Base-by-base conservation (phyloP, 768 basidiomycete genomes). In the Naematelia aurantialba region DNA sequence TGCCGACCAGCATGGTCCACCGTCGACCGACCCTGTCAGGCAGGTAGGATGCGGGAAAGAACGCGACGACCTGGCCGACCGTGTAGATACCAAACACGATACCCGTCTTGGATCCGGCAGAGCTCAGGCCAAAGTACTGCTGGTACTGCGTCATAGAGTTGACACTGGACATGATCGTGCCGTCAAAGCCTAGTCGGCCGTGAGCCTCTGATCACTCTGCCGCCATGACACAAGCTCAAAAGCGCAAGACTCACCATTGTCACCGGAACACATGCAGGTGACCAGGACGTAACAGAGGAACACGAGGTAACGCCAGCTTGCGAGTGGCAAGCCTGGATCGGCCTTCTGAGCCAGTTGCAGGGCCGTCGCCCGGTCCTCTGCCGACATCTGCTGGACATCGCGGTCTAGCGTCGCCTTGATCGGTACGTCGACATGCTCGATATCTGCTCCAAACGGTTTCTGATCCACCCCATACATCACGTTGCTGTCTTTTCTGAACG, bases 161-260 rank as follows among this genome's bases (percentile, higher is more conserved):
- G 68, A 83, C 80, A 48, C 81, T 80, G 24, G 80, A 79, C 82
- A 83, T 83, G 57, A 83, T 82, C 30, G 83, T 83, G 11, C 81
- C 80, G 66, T 84, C 83, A 60, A 84, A 83, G 5, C 82, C 82
- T 65, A 31, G 17, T 17, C 17, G 5, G n/a, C 14, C 5, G 22
- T 34, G 27, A 17, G 14, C 25, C 52, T 44, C 14, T 25, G 24
- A 27, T 13, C 52, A 17, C n/a, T 39, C 30, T 54, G 17, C 14
- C 5, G 13, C 8, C 26, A 5, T n/a, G 13, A 5, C 10, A 13
- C 48, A 49, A 10, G 17, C 5, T 27, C 39, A 24, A 4, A 48
- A 5, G n/a, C 17, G 11, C 25, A n/a, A 52, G 49, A 55, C 63
- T 48, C 30, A 61, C 60, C 63, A 29, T 45, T 54, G 56, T 66